Conservation (phyloP, 495 filamentous ascomycete species). For the Penicillium daleae region DNA sequence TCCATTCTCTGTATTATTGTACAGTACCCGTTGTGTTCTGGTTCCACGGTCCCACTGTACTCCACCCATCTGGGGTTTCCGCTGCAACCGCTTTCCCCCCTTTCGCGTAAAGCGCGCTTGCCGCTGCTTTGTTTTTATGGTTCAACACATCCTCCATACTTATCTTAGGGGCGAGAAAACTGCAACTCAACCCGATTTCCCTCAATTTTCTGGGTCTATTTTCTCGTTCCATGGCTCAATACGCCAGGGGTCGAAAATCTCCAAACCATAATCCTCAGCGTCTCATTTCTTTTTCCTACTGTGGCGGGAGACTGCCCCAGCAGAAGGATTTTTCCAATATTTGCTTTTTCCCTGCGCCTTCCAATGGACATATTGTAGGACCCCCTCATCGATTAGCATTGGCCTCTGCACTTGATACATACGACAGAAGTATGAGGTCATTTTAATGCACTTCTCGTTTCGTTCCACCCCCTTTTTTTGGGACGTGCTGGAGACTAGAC, state of each 20-base stretch:
- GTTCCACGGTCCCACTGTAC: conserved; percentile 33
- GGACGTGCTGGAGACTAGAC: background rate
- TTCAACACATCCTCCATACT: background rate
- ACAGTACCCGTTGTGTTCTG: background rate
- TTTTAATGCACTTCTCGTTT: background rate
- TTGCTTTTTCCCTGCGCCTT: conserved; percentile 16
- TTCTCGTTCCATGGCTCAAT: conserved; percentile 1
- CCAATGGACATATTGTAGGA: background rate
- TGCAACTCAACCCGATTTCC: background rate
- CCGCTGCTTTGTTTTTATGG: conserved; percentile 30
- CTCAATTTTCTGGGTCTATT: background rate
- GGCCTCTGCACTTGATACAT: conserved; percentile 1
- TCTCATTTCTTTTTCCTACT: conserved; percentile 17
- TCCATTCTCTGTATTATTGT: background rate
- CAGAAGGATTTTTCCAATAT: conserved; percentile 7
- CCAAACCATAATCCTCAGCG: conserved; percentile 2
- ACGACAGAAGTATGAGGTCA: conserved; percentile 10
- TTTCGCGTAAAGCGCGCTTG: conserved; percentile 51
- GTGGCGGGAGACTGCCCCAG: conserved; percentile 6
- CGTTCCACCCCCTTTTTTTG: background rate
- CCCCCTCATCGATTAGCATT: conserved; percentile 2
- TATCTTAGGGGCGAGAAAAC: background rate
- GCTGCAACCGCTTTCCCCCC: conserved; percentile 42
- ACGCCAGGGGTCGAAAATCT: background rate
- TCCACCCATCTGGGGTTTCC: conserved; percentile 42